Evolutionary conservation across 208 protist species (phyloP).

Genomic region (Leishmania lainsoni): DNA sequence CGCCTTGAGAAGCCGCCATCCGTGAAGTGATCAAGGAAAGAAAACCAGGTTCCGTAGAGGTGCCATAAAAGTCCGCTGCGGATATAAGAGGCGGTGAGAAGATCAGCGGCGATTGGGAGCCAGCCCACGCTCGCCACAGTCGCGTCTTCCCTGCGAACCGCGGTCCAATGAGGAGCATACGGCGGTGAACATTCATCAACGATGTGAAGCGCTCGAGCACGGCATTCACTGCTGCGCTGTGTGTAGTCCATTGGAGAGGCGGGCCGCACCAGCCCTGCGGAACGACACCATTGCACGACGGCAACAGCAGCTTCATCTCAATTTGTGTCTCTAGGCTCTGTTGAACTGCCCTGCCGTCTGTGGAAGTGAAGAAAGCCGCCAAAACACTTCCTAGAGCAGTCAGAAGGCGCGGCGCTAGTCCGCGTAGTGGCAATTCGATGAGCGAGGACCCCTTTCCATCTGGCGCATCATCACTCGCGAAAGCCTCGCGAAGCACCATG

Average conservation of each 20-base stretch:
- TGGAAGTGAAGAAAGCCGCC: constrained; percentile 42
- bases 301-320: constrained; percentile 30
- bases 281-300: constrained; percentile 18
- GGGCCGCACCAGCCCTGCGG: constrained; percentile 5
- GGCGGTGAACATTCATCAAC: constrained; percentile 52
- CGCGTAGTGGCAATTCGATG: background rate
- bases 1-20: background rate
- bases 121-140: constrained; percentile 70
- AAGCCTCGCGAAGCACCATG: constrained; percentile 41
- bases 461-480: background rate
- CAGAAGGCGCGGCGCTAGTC: constrained; percentile 26
- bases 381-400: constrained; percentile 30
- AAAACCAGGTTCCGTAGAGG: constrained; percentile 31
- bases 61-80: constrained; percentile 73
- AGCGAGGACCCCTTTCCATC: background rate
- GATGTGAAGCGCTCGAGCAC: constrained; percentile 43
- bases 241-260: background rate
- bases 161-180: constrained; percentile 67
- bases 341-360: constrained; percentile 36
- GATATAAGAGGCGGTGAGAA: constrained; percentile 64
- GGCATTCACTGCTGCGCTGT: background rate
- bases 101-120: constrained; percentile 38
- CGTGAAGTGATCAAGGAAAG: constrained; percentile 13
- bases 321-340: constrained; percentile 53
- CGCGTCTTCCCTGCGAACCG: constrained; percentile 72